These are phyloP conservation scores for Blastobotrys aristatus DNA, from an alignment of 1,139 yeast species.

Conservation along the genomic window DNA sequence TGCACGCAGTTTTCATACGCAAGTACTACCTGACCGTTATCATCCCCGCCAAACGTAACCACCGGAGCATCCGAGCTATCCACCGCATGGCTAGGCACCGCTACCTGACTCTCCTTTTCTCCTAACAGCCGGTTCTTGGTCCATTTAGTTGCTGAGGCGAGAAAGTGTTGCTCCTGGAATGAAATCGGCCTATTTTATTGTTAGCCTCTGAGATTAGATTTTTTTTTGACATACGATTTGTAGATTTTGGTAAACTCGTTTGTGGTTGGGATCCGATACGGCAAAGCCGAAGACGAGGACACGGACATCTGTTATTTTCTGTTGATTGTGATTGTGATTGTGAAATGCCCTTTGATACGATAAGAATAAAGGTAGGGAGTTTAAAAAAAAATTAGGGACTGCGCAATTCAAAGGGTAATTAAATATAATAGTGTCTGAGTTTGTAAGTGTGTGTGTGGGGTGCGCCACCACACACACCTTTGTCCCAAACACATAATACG, in stretches of 20 bases:
- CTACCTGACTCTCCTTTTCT: neutral
- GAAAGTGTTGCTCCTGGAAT: constrained; percentile 23
- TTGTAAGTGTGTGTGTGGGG: no score
- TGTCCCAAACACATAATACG: no score
- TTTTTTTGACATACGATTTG: constrained; percentile 19
- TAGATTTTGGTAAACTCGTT: constrained; percentile 22
- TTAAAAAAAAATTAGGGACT: no score
- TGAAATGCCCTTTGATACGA: no score
- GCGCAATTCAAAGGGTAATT: no score
- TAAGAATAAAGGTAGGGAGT: no score
- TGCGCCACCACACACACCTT: no score
- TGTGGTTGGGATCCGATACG: constrained; percentile 17
- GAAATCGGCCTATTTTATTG: constrained; percentile 19
- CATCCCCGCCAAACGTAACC: constrained; percentile 17
- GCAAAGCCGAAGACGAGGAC: constrained; percentile 12
- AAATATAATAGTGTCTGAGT: no score
- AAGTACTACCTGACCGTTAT: constrained; percentile 19
- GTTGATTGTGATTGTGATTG: no score
- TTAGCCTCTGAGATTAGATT: neutral
- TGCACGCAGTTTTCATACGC: constrained; percentile 23
- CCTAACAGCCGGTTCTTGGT: constrained; percentile 25
- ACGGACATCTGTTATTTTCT: neutral
- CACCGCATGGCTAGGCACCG: neutral
- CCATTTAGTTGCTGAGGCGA: constrained; percentile 29
- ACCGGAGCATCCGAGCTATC: constrained; percentile 7